Base-by-base conservation (phyloP, 495 filamentous ascomycete species). In the Lepidopterella palustris region DNA sequence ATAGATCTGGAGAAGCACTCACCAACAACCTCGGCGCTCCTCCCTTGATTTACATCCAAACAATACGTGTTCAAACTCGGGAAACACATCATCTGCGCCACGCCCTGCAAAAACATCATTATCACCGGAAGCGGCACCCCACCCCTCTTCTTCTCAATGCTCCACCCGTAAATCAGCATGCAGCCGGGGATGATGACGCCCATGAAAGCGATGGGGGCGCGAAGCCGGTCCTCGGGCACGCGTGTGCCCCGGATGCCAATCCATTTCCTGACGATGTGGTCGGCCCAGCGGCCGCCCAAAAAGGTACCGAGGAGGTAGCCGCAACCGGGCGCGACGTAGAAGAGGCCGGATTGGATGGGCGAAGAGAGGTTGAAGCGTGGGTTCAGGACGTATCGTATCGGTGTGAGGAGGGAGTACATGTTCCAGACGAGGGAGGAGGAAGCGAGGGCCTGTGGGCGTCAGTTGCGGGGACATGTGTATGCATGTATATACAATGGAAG, bases 41-140 rank as follows among this genome's bases (percentile, higher is more conserved):
- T 72, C 6, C 74, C 72, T 45, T 82, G 84, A 85, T 88, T 87
- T 11, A 89, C 86, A 66, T 90, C 87, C 3, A 89, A 73, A 63
- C 84, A 89, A 68, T 89, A 89, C 0, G 87, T 89, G 68, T 89
- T 89, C 25, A 89, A 66, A 54, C 77, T 80, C 9, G 86, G 85
- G 66, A 88, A 89, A 72, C 81, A 87, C 70, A 89, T 87, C 1
- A 89, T 74, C 70, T 89, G 85, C 0, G 82, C 84, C 1, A 88
- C 78, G 9, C 87, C 87, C 68, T 89, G 85, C 3, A 85, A 32
- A 64, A 88, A 89, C 77, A 89, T 85, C 55, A 80, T 79, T 13
- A 89, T 74, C 0, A 88, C 83, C 0, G 85, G 84, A 5, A 89
- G 72, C 3, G 84, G 78, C 28, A 90, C 80, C 1, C 84, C 87